A percentile compares a stretch with the other conserved stretches of the same genome.
phyloP scores from a whole-genome alignment of 2,329 filamentous ascomycete genomes.

The Scopulariopsis brevicaulis region DNA sequence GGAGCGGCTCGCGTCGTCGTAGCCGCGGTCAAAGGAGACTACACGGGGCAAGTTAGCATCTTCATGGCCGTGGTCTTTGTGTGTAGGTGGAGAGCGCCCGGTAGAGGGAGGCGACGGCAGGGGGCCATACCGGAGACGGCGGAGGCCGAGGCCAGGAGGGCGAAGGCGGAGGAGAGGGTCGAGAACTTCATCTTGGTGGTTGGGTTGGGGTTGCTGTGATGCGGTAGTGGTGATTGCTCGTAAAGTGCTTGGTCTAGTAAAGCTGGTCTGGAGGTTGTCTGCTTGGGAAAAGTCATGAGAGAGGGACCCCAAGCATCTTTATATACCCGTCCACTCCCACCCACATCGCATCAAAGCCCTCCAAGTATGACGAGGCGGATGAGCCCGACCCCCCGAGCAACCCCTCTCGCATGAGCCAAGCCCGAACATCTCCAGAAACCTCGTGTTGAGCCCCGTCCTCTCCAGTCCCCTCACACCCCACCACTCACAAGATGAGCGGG shows the following conservation, averaged over 20 bases:
- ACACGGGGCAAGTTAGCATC: background rate
- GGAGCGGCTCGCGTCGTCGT: constrained; percentile 47
- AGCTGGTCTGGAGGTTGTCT: background rate
- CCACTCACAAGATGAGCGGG: too few relatives aligned
- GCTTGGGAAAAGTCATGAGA: background rate
- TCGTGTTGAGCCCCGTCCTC: too few relatives aligned
- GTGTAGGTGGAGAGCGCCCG: background rate
- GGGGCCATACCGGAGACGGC: constrained; percentile 19
- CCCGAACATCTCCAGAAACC: too few relatives aligned
- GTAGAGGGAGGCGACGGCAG: background rate
- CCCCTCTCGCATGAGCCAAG: background rate
- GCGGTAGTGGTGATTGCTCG: background rate
- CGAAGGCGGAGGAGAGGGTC: constrained; percentile 25
- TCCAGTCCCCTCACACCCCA: too few relatives aligned
- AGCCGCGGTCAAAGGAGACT: constrained; percentile 63
- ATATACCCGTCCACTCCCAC: background rate
- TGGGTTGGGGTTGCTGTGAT: background rate
- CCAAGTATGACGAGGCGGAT: background rate
- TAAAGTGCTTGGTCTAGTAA: background rate
- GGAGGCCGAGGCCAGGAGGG: constrained; percentile 24
- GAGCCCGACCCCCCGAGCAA: background rate
- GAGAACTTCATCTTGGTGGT: constrained; percentile 29
- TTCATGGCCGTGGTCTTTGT: background rate
- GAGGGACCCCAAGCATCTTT: background rate
- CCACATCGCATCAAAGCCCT: background rate